Base-by-base conservation (phyloP, 1,139 yeast species). In the Kurtzmaniella quercitrusa region DNA sequence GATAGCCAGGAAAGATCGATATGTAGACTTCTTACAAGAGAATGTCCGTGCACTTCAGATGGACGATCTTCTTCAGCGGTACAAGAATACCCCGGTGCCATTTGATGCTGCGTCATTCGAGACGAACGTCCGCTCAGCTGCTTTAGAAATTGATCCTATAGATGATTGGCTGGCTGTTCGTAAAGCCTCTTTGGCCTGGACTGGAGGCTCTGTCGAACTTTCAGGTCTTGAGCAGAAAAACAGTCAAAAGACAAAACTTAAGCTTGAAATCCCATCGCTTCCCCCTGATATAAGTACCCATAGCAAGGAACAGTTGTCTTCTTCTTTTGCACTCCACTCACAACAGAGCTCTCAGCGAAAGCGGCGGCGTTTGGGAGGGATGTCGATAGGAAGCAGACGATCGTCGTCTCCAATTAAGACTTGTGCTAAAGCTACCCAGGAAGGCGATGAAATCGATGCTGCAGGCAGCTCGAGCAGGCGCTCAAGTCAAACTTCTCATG, bases 21-120 rank as follows among this genome's bases (percentile, higher is more conserved):
- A 66, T 44, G 60, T 58, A 16, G 52, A 53, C 47, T 70, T 66
- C 42, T 53, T 72, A 34, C 50, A 57, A 23, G 73, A 67, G 44
- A 70, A 70, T 53, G 66, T 68, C 50, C 62, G 59, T 44, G 63
- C 65, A 3, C 55, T 68, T 36, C 68, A 69, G 49, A 74, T 75
- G 3, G 54, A 58, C 18, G 69, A 66, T 43, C 54, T 68, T 43
- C 55, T 70, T 19, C 53, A 55, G 25, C 63, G 62, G 48, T 69
- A 63, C 50, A 37, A 33, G 5, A 21, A 10, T 8, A 14, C 17
- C 7, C 41, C 16, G 19, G 38, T 31, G 3, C 31, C 17, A 23
- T 21, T 27, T 12, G 25, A 34, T 27, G 31, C 14, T 27, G 31
- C 31, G 3, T 6, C 12, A 11, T 27, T 27, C n/a, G 14, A 27